Evolutionary conservation across 345 rosid species (phyloP), one percentile per base, ranked within the genome.

Genomic region (Noccaea bulbosa): DNA sequence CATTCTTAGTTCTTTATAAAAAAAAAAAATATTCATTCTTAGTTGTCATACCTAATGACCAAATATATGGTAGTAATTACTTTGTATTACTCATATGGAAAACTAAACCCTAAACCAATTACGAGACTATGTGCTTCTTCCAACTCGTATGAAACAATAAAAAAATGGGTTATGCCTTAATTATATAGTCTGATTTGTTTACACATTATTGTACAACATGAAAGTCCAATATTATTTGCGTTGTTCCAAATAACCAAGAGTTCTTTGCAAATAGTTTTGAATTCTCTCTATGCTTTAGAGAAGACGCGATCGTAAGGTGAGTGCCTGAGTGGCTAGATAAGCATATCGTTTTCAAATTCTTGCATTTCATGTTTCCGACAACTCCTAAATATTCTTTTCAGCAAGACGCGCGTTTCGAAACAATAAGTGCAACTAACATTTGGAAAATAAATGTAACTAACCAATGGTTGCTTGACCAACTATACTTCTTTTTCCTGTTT

Each of bases 131-230:
- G 49, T 41, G 46, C 55, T 44, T 53, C 32, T 40, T 40, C 62
- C 62, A 67, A 40, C 51, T 66, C 32, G 50, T 66, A 52, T 10
- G 60, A 39, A 14, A 40, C 11, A 39, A 51, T 39, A 14, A 9
- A 39, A 39, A 10, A 49, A 24, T 12, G 8, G 22, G 49, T 8
- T 32, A 60, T 60, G 38, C 59, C 46, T 37, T 35, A 7, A 4
- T 40, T 59, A 60, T 41, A 24, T 41, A 30, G 38, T 9, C 34
- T 24, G 50, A 41, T 27, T 27, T 60, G 11, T 39, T 11, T 20
- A 43, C 51, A 61, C 38, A 43, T 60, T 12, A 41, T 41, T 24
- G 49, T n/a, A 61, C 51, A 32, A 43, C 34, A 14, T n/a, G 65
- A 43, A 61, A 24, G 59, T 3, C 48, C 48, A 65, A n/a, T 24